Percentiles rank a stretch among this genome's conserved stretches.
Evolutionary conservation across 352 stramenopile species (phyloP).

Genomic region (Globisporangium cylindrosporum): DNA sequence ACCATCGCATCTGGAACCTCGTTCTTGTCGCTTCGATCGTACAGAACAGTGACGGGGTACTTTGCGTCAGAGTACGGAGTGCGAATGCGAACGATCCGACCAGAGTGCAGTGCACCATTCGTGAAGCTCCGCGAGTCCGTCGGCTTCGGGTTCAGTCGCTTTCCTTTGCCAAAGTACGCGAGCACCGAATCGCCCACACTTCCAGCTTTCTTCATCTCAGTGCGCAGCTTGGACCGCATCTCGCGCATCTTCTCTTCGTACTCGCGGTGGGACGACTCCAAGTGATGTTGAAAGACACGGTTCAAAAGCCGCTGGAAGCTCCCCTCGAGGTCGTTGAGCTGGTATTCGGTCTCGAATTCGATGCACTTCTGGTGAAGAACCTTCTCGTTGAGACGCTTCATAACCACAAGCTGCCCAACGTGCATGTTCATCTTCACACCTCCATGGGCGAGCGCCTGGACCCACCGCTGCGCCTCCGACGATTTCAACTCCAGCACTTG

Average conservation of each 20-base stretch:
- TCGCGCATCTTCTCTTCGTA: conserved; percentile 41
- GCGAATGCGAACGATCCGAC: conserved; percentile 45
- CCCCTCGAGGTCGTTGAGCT: conserved; percentile 59
- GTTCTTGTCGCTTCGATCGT: conserved; percentile 31
- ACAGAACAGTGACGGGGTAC: conserved; percentile 40
- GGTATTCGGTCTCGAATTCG: conserved; percentile 52
- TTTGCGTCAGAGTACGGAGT: conserved; percentile 52
- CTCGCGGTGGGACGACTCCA: conserved; percentile 30
- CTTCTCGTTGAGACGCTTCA: conserved; percentile 52
- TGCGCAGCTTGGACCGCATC: conserved; percentile 38
- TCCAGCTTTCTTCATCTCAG: conserved; percentile 60
- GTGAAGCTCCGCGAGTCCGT: conserved; percentile 44
- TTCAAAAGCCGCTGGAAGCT: conserved; percentile 73
- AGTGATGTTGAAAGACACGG: conserved; percentile 50
- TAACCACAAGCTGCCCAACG: conserved; percentile 45
- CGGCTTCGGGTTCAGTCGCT: conserved; percentile 42
- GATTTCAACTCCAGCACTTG: conserved; percentile 59
- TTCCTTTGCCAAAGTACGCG: conserved; percentile 59
- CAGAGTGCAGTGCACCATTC: conserved; percentile 44
- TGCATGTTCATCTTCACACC: conserved; percentile 52
- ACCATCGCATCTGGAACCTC: conserved; percentile 33
- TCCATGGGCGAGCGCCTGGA: conserved; percentile 44
- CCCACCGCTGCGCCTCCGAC: conserved; percentile 44
- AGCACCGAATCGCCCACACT: conserved; percentile 42
- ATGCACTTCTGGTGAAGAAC: conserved; percentile 66